Conservation (phyloP, 1,139 yeast genomes). For the Candida gigantensis region DNA sequence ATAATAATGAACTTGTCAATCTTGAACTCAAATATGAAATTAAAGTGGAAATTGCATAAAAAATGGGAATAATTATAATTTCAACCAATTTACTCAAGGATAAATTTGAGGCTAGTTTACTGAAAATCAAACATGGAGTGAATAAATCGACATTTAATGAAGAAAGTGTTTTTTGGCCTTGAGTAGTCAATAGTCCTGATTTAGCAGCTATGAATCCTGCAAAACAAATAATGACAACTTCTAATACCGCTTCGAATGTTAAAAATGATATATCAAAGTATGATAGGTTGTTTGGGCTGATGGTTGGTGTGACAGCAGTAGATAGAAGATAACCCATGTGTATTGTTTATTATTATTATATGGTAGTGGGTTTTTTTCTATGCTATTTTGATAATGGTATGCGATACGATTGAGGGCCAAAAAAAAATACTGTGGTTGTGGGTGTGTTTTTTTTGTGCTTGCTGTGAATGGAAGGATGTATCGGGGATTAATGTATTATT, state of each 20-base stretch:
- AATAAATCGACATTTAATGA: constrained; percentile 74
- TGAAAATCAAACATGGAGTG: constrained; percentile 82
- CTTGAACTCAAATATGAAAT: constrained; percentile 60
- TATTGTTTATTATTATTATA: too few relatives aligned
- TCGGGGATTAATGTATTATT: too few relatives aligned
- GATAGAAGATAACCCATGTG: background rate
- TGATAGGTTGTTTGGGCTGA: constrained; percentile 31
- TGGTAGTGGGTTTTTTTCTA: too few relatives aligned
- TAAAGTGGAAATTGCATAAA: constrained; percentile 64
- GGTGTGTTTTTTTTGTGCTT: too few relatives aligned
- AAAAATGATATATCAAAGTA: constrained; percentile 58
- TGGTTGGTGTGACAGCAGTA: background rate
- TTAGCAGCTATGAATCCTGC: constrained; percentile 73
- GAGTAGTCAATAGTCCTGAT: constrained; percentile 55
- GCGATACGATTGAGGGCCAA: too few relatives aligned
- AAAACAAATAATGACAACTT: constrained; percentile 70
- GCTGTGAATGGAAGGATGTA: too few relatives aligned
- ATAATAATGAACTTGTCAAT: constrained; percentile 46
- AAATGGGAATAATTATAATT: constrained; percentile 70
- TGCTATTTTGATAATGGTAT: too few relatives aligned
- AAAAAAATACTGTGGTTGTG: too few relatives aligned
- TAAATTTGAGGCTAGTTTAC: constrained; percentile 75
- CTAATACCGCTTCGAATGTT: constrained; percentile 77
- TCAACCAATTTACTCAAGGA: constrained; percentile 68
- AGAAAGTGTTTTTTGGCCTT: constrained; percentile 67